phyloP scores from a whole-genome alignment of 2,329 filamentous ascomycete species.

The Fusarium coicis region DNA sequence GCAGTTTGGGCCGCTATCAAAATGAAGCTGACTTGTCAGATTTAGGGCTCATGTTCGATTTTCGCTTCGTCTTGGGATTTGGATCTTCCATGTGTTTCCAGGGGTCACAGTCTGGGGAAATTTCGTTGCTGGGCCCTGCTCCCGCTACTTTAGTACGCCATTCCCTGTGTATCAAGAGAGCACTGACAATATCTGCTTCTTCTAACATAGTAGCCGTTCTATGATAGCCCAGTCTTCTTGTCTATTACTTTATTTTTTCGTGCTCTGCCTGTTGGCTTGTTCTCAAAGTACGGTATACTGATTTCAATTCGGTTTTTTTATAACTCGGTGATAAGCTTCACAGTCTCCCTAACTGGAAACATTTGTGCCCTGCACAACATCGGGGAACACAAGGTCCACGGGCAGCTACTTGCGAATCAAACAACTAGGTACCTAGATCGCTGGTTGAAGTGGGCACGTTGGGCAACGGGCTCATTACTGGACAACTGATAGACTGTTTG shows the following conservation, averaged over 20 bases:
- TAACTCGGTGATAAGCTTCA: no score
- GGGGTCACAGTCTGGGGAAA: constrained; percentile 35
- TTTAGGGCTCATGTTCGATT: constrained; percentile 13
- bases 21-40: constrained; percentile 30
- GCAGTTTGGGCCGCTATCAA: constrained; percentile 22
- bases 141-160: not conserved
- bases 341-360: not conserved
- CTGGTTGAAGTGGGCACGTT: not conserved
- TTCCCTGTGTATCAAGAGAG: constrained; percentile 8
- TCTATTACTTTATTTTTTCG: not conserved
- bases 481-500: not conserved
- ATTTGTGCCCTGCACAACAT: not conserved
- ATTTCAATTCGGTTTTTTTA: not conserved
- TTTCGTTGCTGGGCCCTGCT: not conserved
- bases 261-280: not conserved
- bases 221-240: not conserved
- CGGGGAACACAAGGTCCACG: not conserved
- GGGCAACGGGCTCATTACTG: not conserved
- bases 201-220: not conserved
- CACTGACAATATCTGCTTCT: constrained; percentile 1
- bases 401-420: not conserved
- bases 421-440: not conserved
- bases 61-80: constrained; percentile 12
- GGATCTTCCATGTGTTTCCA: constrained; percentile 26
- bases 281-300: not conserved